Evolutionary conservation across 331 rosid genomes (phyloP).

Genomic region (Prunus yedoensis): DNA sequence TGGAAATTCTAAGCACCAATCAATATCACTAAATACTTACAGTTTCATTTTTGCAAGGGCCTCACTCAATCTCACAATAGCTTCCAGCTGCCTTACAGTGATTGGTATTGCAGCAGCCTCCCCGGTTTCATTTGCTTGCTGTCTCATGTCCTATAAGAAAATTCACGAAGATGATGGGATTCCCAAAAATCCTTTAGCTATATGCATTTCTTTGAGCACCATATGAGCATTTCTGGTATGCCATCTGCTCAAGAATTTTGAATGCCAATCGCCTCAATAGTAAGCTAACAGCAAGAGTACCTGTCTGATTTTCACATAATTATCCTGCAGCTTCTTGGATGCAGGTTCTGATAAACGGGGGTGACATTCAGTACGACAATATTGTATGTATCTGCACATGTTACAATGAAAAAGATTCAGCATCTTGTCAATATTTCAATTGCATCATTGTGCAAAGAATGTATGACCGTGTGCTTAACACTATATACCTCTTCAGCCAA

Average conservation of each 20-base stretch:
- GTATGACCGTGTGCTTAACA: slow-evolving; percentile 8
- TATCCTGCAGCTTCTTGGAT: slow-evolving; percentile 59
- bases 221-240: slow-evolving; percentile 7
- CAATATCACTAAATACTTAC: slow-evolving; percentile 45
- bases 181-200: slow-evolving; percentile 10
- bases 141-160: slow-evolving; percentile 84
- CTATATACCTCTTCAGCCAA: slow-evolving; percentile 86
- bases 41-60: slow-evolving; percentile 95
- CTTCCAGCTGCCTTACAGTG: slow-evolving; percentile 98
- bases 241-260: not conserved
- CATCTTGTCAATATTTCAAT: slow-evolving; percentile 17
- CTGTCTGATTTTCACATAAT: slow-evolving; percentile 97
- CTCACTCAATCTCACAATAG: slow-evolving; percentile 90
- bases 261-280: not conserved
- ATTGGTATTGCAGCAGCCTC: slow-evolving; percentile 89
- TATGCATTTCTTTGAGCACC: slow-evolving; percentile 12
- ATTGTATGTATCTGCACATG: slow-evolving; percentile 74
- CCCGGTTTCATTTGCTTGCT: slow-evolving; percentile 92
- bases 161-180: slow-evolving; percentile 8
- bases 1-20: slow-evolving; percentile 1
- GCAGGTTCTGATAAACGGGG: slow-evolving; percentile 92
- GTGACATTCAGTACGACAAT: slow-evolving; percentile 71
- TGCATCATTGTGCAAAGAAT: slow-evolving; percentile 17
- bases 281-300: slow-evolving; percentile 40
- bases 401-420: slow-evolving; percentile 22